Percentiles rank a stretch among this genome's conserved stretches.
phyloP scores from a whole-genome alignment of 176 grass and related monocot genomes.

The Luzula sylvatica region DNA sequence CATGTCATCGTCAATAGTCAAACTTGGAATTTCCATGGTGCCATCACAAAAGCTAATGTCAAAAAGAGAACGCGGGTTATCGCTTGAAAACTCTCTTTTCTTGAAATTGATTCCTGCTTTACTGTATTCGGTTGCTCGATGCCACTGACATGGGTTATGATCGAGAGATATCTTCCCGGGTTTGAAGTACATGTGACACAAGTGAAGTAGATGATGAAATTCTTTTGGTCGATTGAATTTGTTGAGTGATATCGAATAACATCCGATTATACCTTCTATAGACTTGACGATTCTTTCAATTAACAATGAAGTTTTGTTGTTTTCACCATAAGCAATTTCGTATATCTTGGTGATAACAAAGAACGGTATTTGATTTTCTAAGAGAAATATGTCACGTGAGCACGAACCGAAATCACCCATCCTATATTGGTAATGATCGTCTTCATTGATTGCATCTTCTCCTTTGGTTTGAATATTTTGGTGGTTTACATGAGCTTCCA shows the following conservation, averaged over 20 bases:
- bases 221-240: too few relatives aligned
- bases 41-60: conserved; percentile 15
- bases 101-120: conserved; percentile 8
- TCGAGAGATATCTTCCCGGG: not conserved
- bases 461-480: too few relatives aligned
- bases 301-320: not conserved
- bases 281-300: not conserved
- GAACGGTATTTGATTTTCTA: too few relatives aligned
- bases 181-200: not conserved
- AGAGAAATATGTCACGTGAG: too few relatives aligned
- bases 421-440: too few relatives aligned
- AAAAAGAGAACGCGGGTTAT: not conserved
- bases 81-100: not conserved
- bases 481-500: too few relatives aligned
- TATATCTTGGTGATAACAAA: not conserved
- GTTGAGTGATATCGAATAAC: not conserved
- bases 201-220: too few relatives aligned
- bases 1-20: too few relatives aligned
- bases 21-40: not conserved
- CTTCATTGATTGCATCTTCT: too few relatives aligned
- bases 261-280: not conserved
- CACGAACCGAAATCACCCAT: too few relatives aligned
- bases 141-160: too few relatives aligned
- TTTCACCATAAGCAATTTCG: not conserved
- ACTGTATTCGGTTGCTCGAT: not conserved